These are phyloP conservation scores for Fusarium equiseti DNA, from an alignment of 2,329 filamentous ascomycete species.

Conservation along the genomic window DNA sequence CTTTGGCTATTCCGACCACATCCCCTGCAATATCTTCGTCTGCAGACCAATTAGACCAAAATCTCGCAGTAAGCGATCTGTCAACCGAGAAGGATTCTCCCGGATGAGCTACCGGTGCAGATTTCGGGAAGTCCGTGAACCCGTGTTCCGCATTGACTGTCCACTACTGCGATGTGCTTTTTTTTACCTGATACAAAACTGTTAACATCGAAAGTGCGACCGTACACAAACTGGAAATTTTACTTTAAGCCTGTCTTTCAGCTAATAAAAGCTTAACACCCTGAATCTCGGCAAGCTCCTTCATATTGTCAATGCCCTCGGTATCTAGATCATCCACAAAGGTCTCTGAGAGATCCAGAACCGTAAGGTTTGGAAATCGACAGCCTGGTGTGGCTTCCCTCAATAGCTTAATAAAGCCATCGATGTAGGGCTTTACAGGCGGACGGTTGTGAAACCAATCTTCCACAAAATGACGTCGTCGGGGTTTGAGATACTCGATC, in stretches of 20 bases:
- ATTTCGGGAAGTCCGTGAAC: too few species aligned
- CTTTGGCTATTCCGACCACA: background rate
- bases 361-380: background rate
- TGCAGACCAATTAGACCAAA: background rate
- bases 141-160: too few species aligned
- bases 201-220: background rate
- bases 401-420: rapidly evolving
- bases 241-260: rapidly evolving
- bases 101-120: background rate
- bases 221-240: rapidly evolving
- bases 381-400: background rate
- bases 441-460: background rate
- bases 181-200: background rate
- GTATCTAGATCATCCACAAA: background rate
- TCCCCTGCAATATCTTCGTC: background rate
- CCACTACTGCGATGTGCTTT: too few species aligned
- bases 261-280: background rate
- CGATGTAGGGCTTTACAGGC: background rate
- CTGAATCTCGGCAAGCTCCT: background rate
- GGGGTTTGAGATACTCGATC: background rate
- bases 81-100: background rate
- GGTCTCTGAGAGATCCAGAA: background rate
- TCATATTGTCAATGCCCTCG: background rate
- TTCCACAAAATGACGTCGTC: background rate
- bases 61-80: background rate